phyloP scores from a whole-genome alignment of 2,329 filamentous ascomycete genomes.

The Neonectria punicea region DNA sequence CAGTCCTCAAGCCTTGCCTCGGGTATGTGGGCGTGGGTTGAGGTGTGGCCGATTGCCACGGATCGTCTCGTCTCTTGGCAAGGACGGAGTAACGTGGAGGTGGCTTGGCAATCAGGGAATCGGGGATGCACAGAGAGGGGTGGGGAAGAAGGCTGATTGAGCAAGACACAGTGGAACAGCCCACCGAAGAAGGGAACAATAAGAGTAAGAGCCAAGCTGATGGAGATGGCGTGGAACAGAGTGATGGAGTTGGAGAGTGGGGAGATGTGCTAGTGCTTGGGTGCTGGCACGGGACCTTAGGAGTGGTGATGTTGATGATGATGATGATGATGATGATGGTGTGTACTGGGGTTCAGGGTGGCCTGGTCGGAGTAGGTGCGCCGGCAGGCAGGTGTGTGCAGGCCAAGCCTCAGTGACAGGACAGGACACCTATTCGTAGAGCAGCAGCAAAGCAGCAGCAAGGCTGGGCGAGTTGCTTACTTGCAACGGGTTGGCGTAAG shows the following conservation, averaged over 20 bases:
- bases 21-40: constrained; percentile 6
- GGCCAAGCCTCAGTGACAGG: too few species aligned
- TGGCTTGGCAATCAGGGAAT: constrained; percentile 13
- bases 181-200: not conserved
- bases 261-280: constrained; percentile 7
- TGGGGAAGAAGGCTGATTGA: not conserved
- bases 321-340: not conserved
- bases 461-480: not conserved
- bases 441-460: not conserved
- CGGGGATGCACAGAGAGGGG: not conserved
- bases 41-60: constrained; percentile 8
- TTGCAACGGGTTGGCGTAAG: not conserved
- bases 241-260: not conserved
- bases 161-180: not conserved
- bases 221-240: not conserved
- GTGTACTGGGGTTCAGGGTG: not conserved
- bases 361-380: not conserved
- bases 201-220: not conserved
- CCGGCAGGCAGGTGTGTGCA: not conserved
- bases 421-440: too few species aligned
- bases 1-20: not conserved
- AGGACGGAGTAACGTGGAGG: too few species aligned
- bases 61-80: constrained; percentile 18
- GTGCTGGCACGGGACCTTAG: not conserved
- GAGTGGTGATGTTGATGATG: not conserved